Base-by-base conservation (phyloP, 2,329 filamentous ascomycete genomes). In the Pyricularia sp. region DNA sequence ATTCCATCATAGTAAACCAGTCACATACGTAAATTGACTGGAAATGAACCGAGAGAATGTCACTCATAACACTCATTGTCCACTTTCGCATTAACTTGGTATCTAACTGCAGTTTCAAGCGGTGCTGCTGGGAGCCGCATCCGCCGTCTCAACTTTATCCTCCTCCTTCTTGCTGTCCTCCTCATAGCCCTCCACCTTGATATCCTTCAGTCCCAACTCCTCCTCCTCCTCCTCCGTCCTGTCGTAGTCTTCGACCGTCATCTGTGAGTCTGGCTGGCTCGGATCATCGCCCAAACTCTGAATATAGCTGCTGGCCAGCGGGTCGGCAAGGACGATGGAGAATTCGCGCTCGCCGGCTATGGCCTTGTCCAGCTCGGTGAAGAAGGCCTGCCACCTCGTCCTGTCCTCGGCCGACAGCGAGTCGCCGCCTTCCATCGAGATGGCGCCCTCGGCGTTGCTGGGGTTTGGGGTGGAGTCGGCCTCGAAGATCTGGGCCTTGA, bases 171-270 rank as follows among this genome's bases (percentile, higher is more conserved):
- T 67, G 69, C 67, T 71, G 62, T 85, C 82, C 64, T 86, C 80
- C 74, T 88, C 88, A 72, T 99, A 97, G 0, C 86, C 87, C 75
- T 97, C 93, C 0, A 87, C 86, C 82, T 93, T 94, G 87, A 99
- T 99, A 73, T 99, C 94, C 66, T 80, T 86, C 68, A 99, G 78
- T 0, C 94, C 94, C 12, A 99, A 79, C 66, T 97, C 91, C 72
- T 99, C 94, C 77, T 96, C 91, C 73, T 99, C 94, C 74, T 97
- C 90, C 0, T 88, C 86, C 0, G 93, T 96, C 67, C 94, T 84
- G 66, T 89, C 85, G 74, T 99, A 99, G 33, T 90, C 89, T 77
- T 91, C 90, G 2, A 85, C 82, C 65, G 83, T 86, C 73, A 99
- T 89, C 76, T 94, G 89, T 19, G 88, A 88, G 72, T 99, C 94